Conservation (phyloP, 306 rosid species). For the Cyamopsis tetragonoloba region DNA sequence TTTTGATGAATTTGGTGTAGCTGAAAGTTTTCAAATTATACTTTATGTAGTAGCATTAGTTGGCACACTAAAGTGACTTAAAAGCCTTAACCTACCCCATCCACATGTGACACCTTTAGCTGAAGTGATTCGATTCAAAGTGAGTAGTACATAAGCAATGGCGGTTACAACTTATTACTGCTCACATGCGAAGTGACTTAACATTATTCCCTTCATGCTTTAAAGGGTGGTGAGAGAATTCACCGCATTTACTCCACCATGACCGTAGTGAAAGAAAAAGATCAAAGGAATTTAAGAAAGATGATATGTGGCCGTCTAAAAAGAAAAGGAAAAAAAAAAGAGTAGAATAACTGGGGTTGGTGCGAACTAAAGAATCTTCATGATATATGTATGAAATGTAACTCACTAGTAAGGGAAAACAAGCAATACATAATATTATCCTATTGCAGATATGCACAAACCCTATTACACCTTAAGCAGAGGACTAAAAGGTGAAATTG, state of each 20-base stretch:
- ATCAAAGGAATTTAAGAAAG: slow-evolving; percentile 29
- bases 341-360: neutral
- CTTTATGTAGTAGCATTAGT: neutral
- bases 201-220: slow-evolving; percentile 31
- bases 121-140: slow-evolving; percentile 27
- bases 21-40: slow-evolving; percentile 20
- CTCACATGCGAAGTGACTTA: slow-evolving; percentile 38
- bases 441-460: slow-evolving; percentile 20
- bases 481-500: neutral
- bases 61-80: slow-evolving; percentile 19
- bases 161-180: slow-evolving; percentile 47
- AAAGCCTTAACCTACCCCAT: slow-evolving; percentile 33
- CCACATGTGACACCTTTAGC: slow-evolving; percentile 31
- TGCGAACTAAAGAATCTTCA: slow-evolving; percentile 19
- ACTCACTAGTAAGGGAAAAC: neutral
- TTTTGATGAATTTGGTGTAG: slow-evolving; percentile 33
- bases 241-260: neutral
- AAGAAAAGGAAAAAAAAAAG: slow-evolving; percentile 30
- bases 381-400: slow-evolving; percentile 19
- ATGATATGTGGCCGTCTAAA: neutral
- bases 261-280: slow-evolving; percentile 17
- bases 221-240: slow-evolving; percentile 15
- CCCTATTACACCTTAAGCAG: slow-evolving; percentile 17
- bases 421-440: slow-evolving; percentile 26
- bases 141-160: neutral